Percentiles rank a stretch among this genome's conserved stretches.
phyloP scores from a whole-genome alignment of 2,329 filamentous ascomycete species.

The Cordyceps farinosa region DNA sequence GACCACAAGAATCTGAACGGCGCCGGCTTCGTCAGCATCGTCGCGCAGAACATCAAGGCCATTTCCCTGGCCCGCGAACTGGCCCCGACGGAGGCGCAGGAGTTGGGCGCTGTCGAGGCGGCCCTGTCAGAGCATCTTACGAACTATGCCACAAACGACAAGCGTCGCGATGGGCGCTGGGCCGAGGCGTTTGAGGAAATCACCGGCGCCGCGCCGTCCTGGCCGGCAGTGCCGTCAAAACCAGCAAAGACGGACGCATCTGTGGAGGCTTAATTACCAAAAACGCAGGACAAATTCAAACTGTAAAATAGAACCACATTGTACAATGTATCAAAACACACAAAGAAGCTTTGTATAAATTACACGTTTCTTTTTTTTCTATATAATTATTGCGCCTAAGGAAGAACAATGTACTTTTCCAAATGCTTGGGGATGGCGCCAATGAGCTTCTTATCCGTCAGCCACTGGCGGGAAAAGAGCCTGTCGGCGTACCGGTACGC shows the following conservation, averaged over 20 bases:
- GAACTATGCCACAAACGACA: slow-evolving; percentile 26
- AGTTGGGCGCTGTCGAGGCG: slow-evolving; percentile 38
- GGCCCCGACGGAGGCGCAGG: slow-evolving; percentile 29
- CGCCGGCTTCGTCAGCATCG: slow-evolving; percentile 26
- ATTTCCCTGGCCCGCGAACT: slow-evolving; percentile 44
- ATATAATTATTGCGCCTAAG: slow-evolving; percentile 42
- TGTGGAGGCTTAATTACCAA: background rate
- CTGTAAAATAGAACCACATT: slow-evolving; percentile 16
- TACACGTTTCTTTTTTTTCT: slow-evolving; percentile 13
- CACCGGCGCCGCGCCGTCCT: slow-evolving; percentile 28
- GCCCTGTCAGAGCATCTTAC: slow-evolving; percentile 36
- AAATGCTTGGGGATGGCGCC: slow-evolving; percentile 78
- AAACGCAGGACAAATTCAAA: background rate
- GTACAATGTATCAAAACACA: slow-evolving; percentile 8
- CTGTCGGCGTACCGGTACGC: slow-evolving; percentile 97
- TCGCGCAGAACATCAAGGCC: slow-evolving; percentile 37
- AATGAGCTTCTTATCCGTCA: slow-evolving; percentile 79
- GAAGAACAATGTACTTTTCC: slow-evolving; percentile 91
- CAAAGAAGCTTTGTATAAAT: slow-evolving; percentile 10
- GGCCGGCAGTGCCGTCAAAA: slow-evolving; percentile 21
- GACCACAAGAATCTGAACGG: slow-evolving; percentile 23
- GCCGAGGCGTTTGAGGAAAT: slow-evolving; percentile 26
- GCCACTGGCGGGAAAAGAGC: slow-evolving; percentile 87
- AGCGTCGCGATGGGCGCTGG: slow-evolving; percentile 23
- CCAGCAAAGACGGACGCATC: background rate